Conservation (phyloP, 805 yeast species). For the Scheffersomyces stipitis region DNA sequence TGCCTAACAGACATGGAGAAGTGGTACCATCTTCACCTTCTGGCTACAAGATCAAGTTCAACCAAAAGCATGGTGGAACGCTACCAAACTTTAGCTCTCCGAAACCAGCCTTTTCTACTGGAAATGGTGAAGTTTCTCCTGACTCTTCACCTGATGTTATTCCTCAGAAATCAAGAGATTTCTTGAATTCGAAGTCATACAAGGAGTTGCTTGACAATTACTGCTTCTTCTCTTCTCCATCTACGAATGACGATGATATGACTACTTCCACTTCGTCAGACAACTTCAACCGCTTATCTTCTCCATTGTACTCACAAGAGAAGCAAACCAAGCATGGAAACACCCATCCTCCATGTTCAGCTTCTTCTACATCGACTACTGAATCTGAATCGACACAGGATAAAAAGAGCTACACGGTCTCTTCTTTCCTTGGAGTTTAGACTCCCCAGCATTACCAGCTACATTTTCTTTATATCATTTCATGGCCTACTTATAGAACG, state of each 20-base stretch:
- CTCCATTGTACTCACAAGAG: no score
- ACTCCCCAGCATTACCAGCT: no score
- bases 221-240: conserved; percentile 50
- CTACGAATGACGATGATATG: conserved; percentile 13
- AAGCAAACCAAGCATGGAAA: no score
- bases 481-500: no score
- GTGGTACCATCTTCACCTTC: neutral
- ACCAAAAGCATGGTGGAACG: neutral
- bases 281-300: neutral
- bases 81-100: neutral
- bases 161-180: neutral
- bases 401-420: conserved; percentile 2
- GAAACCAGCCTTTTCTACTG: neutral
- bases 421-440: conserved; percentile 6
- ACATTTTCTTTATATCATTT: no score
- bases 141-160: neutral
- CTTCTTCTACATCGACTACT: neutral
- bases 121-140: neutral
- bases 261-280: conserved; percentile 2
- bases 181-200: conserved; percentile 50
- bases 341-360: neutral
- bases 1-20: neutral
- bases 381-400: neutral
- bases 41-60: conserved; percentile 2
- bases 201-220: conserved; percentile 57